These are phyloP conservation scores for Leccinum rimulosum DNA, from an alignment of 768 basidiomycete genomes.

Conservation along the genomic window DNA sequence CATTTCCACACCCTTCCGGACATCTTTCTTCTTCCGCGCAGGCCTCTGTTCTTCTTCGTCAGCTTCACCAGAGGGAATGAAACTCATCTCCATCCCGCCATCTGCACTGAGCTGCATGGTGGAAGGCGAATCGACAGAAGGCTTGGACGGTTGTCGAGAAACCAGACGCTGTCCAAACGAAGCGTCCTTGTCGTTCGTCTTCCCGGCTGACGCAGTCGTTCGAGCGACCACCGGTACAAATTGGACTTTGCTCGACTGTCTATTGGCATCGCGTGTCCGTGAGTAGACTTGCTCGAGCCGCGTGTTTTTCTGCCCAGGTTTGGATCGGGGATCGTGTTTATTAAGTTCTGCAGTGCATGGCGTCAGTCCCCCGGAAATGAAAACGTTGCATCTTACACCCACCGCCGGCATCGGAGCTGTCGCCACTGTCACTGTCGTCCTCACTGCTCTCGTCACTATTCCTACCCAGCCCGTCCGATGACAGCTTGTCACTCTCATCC, in stretches of 20 bases:
- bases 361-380: conserved; percentile 16
- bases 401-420: conserved; percentile 64
- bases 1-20: conserved; percentile 63
- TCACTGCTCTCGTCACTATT: conserved; percentile 44
- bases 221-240: conserved; percentile 64
- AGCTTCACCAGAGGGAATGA: conserved; percentile 55
- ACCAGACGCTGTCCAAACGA: conserved; percentile 71
- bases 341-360: conserved; percentile 41
- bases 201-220: conserved; percentile 24
- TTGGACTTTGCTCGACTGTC: conserved; percentile 50
- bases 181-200: conserved; percentile 46
- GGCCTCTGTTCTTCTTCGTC: conserved; percentile 11
- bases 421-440: conserved; percentile 39
- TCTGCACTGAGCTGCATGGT: conserved; percentile 37
- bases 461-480: conserved; percentile 53
- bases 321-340: conserved; percentile 55
- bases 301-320: conserved; percentile 47
- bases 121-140: conserved; percentile 13
- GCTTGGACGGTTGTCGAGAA: conserved; percentile 18
- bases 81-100: conserved; percentile 81
- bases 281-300: conserved; percentile 46
- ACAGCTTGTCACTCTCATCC: conserved; percentile 75
- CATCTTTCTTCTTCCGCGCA: conserved; percentile 33
- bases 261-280: conserved; percentile 41
- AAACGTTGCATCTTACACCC: conserved; percentile 15